Evolutionary conservation across 2,329 filamentous ascomycete species (phyloP), one percentile per base, ranked within the genome.

Genomic region (Fonsecaea pugnacius): DNA sequence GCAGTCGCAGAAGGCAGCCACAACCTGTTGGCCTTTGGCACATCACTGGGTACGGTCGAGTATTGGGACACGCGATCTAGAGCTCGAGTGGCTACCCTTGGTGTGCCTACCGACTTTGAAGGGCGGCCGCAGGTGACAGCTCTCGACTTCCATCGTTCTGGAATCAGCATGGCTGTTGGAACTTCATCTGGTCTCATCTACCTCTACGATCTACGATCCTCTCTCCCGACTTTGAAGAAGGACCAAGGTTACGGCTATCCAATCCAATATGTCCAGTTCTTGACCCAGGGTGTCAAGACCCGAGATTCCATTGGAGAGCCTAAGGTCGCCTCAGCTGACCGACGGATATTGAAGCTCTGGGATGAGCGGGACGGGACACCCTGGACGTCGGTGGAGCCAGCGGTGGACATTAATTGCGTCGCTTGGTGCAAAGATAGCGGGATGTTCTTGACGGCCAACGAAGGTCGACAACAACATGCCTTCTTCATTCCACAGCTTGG

Each of bases 291-390:
- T 10, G 90, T 87, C 7, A 83, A 85, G 12, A 90, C 89, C 0
- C 87, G 90, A 53, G 89, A 92, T 67, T 91, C 91, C 75, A 83
- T 80, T 21, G 75, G 81, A 52, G 84, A 87, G 40, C 82, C 84
- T 4, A 97, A 96, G 78, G 88, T 99, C 21, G 82, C 98, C 67
- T 96, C 93, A 1, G 88, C 92, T 7, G 96, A 99, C 78, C 96
- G 96, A 79, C 87, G 91, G 68, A 96, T 96, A 70, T 96, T 99
- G 81, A 99, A 99, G 79, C 87, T 99, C 52, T 99, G 94, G 92
- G 92, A 97, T 72, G 87, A 91, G 66, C 80, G 84, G 36, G 88
- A 89, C 63, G 95, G 95, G 62, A 87, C 88, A 24, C 91, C 94
- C 3, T 99, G 95, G 94, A 97, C 95, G 0, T 95, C 92, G 1